Percentiles rank a stretch among this genome's conserved stretches.
These are phyloP conservation scores for Stentor roeselii DNA, from an alignment of 73 alveolate species.

Conservation along the genomic window DNA sequence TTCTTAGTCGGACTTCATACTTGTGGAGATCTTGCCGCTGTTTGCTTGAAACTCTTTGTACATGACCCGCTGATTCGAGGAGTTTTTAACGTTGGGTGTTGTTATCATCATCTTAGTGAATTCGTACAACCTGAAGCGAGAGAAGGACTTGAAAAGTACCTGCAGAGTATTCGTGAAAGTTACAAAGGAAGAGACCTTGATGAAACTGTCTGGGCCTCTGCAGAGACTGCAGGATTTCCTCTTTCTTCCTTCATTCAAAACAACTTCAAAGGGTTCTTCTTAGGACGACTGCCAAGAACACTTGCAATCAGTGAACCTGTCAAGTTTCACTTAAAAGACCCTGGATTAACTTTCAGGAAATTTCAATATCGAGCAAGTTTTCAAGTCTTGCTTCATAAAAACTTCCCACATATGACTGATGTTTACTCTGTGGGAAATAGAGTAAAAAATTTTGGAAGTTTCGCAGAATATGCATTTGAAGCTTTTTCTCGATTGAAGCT, in stretches of 20 bases:
- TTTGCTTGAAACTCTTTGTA: neutral
- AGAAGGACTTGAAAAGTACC: neutral
- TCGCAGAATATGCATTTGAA: neutral
- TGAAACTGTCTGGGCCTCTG: neutral
- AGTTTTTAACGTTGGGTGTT: constrained; percentile 24
- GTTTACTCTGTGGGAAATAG: constrained; percentile 16
- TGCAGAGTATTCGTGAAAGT: neutral
- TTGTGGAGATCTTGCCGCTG: constrained; percentile 26
- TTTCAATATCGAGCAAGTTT: constrained; percentile 21
- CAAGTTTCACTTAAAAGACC: neutral
- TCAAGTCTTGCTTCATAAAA: neutral
- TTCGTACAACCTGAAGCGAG: constrained; percentile 11
- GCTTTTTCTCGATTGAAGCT: neutral
- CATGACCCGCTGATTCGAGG: neutral
- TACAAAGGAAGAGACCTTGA: constrained; percentile 10
- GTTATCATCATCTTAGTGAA: constrained; percentile 28
- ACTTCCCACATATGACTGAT: neutral
- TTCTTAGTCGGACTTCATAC: constrained; percentile 18
- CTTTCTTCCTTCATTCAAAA: neutral
- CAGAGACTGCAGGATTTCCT: constrained; percentile 25
- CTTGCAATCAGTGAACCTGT: constrained; percentile 7
- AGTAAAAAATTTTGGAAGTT: neutral
- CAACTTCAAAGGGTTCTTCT: constrained; percentile 5
- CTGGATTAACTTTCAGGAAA: constrained; percentile 24
- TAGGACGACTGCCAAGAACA: constrained; percentile 17